Percentiles rank a stretch among this genome's conserved stretches.
Conservation (phyloP, 148 eudicot genomes). For the Rhododendron ovatum region DNA sequence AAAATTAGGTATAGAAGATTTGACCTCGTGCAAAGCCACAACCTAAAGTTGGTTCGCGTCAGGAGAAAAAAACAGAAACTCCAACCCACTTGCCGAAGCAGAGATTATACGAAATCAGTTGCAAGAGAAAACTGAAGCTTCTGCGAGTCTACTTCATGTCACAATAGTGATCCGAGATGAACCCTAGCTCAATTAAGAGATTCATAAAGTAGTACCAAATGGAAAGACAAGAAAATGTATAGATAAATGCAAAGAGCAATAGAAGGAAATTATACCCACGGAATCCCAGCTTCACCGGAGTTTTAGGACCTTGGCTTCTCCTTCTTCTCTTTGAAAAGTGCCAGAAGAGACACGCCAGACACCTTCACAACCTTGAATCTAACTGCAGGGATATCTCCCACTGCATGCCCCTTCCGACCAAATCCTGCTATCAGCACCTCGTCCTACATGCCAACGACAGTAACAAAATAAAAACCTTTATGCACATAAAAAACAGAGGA, state of each 20-base stretch:
- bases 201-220: background rate
- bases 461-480: background rate
- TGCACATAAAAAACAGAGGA: background rate
- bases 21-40: background rate
- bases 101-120: background rate
- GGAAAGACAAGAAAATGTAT: background rate
- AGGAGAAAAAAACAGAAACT: background rate
- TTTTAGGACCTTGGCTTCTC: conserved; percentile 32
- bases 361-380: conserved; percentile 40
- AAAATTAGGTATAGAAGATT: background rate
- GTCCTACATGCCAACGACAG: conserved; percentile 19
- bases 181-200: background rate
- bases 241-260: background rate
- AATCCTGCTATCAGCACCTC: conserved; percentile 41
- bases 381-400: conserved; percentile 38
- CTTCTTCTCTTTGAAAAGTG: conserved; percentile 34
- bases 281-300: background rate
- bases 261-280: background rate
- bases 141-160: background rate
- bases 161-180: background rate
- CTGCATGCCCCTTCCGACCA: conserved; percentile 37
- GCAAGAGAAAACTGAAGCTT: background rate
- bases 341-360: conserved; percentile 32
- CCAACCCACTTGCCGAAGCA: background rate
- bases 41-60: background rate